Conservation (phyloP, 2,329 filamentous ascomycete species). For the Paradendryphiella salina region DNA sequence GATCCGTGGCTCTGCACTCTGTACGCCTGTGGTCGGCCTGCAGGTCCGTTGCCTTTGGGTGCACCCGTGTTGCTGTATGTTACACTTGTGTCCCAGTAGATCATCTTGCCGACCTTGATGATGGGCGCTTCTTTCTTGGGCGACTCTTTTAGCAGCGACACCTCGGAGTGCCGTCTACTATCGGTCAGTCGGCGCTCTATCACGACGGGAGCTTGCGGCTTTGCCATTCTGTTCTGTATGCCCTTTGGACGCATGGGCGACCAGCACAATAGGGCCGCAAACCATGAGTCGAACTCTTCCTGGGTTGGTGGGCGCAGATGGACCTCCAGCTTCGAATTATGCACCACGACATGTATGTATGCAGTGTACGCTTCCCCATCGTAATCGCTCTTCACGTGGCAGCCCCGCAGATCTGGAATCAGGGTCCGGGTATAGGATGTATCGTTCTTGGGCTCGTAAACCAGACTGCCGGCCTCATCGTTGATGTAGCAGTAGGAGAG, state of each 20-base stretch:
- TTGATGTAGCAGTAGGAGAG: conserved; percentile 77
- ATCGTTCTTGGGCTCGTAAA: conserved; percentile 72
- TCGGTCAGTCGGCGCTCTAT: conserved; percentile 44
- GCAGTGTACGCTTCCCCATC: conserved; percentile 54
- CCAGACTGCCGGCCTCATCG: conserved; percentile 71
- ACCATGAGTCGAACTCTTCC: conserved; percentile 76
- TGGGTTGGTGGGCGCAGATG: conserved; percentile 65
- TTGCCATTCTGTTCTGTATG: conserved; percentile 58
- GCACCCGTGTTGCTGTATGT: conserved; percentile 54
- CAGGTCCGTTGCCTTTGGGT: conserved; percentile 32
- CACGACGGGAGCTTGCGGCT: conserved; percentile 50
- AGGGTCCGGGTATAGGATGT: conserved; percentile 65
- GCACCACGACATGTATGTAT: conserved; percentile 57
- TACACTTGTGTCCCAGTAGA: conserved; percentile 70
- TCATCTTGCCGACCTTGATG: conserved; percentile 77
- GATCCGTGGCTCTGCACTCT: conserved; percentile 61
- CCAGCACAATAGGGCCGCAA: conserved; percentile 80
- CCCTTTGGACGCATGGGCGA: conserved; percentile 69
- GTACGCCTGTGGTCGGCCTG: conserved; percentile 56
- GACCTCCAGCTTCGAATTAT: conserved; percentile 62
- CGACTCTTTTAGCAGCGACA: conserved; percentile 65
- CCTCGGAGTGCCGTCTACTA: conserved; percentile 54
- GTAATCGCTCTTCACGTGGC: conserved; percentile 62
- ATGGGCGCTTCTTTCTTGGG: conserved; percentile 73
- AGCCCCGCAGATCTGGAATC: conserved; percentile 74